These are phyloP conservation scores for Beauveria australis DNA, from an alignment of 2,329 filamentous ascomycete species.

Conservation along the genomic window DNA sequence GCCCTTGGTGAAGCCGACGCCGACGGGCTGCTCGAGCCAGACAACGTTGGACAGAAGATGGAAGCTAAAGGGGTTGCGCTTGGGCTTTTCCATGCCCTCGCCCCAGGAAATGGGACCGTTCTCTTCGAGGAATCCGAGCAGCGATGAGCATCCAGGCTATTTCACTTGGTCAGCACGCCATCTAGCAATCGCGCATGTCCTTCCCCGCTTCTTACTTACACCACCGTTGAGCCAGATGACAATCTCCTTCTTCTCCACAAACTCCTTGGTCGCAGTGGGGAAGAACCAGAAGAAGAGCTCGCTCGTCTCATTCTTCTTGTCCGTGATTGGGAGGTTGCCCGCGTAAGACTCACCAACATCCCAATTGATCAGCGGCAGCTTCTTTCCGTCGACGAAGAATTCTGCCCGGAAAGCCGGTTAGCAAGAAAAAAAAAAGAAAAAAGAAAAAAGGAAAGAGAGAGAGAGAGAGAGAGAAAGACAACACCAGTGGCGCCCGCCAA, in stretches of 20 bases:
- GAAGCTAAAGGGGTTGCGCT: constrained; percentile 65
- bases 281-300: constrained; percentile 49
- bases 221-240: constrained; percentile 39
- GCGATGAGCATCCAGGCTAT: constrained; percentile 50
- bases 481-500: not conserved
- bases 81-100: constrained; percentile 57
- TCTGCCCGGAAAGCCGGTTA: constrained; percentile 23
- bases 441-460: too few relatives aligned
- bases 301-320: constrained; percentile 28
- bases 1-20: constrained; percentile 62
- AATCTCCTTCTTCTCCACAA: constrained; percentile 34
- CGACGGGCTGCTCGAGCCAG: constrained; percentile 62
- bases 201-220: constrained; percentile 18
- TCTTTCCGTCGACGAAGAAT: constrained; percentile 52
- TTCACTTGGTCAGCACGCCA: not conserved
- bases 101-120: constrained; percentile 69
- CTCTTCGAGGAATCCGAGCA: constrained; percentile 65
- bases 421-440: not conserved
- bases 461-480: not conserved
- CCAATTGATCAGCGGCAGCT: constrained; percentile 56
- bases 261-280: constrained; percentile 33
- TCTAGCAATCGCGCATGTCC: not conserved
- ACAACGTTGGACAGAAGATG: constrained; percentile 68
- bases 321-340: constrained; percentile 47
- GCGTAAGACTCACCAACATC: constrained; percentile 54